These are phyloP conservation scores for Caryopteris hybrid DNA, from an alignment of 305 asterid genomes.

Conservation along the genomic window DNA sequence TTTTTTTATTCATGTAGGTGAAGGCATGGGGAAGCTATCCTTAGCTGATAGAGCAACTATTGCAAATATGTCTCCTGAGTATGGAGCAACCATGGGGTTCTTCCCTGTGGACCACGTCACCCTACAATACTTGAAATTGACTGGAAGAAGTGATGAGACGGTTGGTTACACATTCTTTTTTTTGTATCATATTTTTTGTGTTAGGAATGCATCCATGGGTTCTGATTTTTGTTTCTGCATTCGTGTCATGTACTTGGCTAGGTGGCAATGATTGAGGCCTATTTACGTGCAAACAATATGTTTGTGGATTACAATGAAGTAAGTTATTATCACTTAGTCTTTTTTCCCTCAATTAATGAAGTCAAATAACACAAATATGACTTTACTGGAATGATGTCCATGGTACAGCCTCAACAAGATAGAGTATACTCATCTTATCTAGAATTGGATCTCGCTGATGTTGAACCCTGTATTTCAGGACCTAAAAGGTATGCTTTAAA, in stretches of 20 bases:
- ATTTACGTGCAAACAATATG: constrained; percentile 76
- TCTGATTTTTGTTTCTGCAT: background rate
- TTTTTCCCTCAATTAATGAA: background rate
- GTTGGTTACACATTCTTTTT: constrained; percentile 19
- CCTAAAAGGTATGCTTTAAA: constrained; percentile 60
- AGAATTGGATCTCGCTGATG: constrained; percentile 61
- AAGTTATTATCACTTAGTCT: background rate
- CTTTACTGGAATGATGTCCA: constrained; percentile 9
- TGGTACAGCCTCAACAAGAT: constrained; percentile 65
- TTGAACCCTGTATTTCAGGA: constrained; percentile 81
- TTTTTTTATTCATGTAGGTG: constrained; percentile 33
- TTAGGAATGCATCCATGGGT: background rate
- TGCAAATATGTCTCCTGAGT: constrained; percentile 92
- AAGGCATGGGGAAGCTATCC: constrained; percentile 68
- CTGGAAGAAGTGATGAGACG: constrained; percentile 79
- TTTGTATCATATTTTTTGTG: constrained; percentile 21
- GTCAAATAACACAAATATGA: background rate
- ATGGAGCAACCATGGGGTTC: constrained; percentile 96
- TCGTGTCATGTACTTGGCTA: constrained; percentile 20
- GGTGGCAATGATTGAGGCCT: constrained; percentile 88
- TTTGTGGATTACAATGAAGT: constrained; percentile 77
- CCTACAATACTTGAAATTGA: constrained; percentile 63
- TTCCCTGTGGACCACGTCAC: constrained; percentile 90
- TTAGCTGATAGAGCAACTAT: constrained; percentile 89
- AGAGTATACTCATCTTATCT: constrained; percentile 64